Base-by-base conservation (phyloP, 108 stramenopile genomes). In the Skeletonema marinoi region DNA sequence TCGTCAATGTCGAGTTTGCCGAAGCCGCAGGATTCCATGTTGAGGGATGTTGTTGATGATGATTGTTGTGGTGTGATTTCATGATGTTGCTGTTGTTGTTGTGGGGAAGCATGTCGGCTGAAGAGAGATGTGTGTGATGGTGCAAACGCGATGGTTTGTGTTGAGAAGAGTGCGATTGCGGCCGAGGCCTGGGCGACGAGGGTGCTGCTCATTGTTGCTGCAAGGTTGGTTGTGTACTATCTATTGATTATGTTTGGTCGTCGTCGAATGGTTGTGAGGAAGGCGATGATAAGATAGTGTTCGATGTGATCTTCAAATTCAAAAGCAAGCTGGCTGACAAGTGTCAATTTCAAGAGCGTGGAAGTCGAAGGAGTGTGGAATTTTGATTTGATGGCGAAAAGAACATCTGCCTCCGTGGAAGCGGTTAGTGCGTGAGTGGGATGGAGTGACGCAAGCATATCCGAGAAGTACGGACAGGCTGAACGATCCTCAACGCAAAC, bases 1-100 rank as follows among this genome's bases (percentile, higher is more conserved):
- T 85, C 84, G 39, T 10, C 29, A 5, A 70, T 60, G 66, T 74
- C 74, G 39, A 76, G 32, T 17, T 39, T 36, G n/a, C 62, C 62
- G 19, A 51, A 51, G 50, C 50, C 50, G 19, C 50, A 51, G 19
- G 50, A 51, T 19, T 51, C 50, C 50, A 51, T 51, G 50, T 51
- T 17, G 31, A 62, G 60, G 56, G 56, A n/a, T 32, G 61, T 32
- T 32, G 61, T 7, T 10, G 61, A 32, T 17, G 50, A 50, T 50
- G 50, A 50, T 51, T 2, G 6, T 19, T 17, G 7, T 51, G 50
- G 19, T 51, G 19, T 51, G 50, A 51, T 51, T 51, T 42, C 41
- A 42, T 42, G 17, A 19, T 51, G 50, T 19, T 46, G 44, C 11
- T 25, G 25, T 0, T 25, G 25, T 25, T 25, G 25, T 25, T 25